phyloP scores from a whole-genome alignment of 2,329 filamentous ascomycete species.

The Ophiostoma novo-ulmi region DNA sequence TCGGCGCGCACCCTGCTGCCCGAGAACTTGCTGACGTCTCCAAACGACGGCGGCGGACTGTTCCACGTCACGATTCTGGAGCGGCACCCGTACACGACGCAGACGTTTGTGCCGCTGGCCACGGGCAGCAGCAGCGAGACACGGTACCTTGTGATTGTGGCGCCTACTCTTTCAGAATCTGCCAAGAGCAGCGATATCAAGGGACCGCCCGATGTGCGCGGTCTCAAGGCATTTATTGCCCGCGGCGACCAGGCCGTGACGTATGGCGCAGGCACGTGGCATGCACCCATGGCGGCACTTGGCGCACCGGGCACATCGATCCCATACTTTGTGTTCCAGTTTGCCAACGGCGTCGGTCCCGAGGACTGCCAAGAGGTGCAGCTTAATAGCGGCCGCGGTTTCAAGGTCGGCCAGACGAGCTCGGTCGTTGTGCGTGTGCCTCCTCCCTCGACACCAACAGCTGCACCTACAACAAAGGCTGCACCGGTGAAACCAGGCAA shows the following conservation, averaged over 20 bases:
- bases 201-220: conserved; percentile 62
- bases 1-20: conserved; percentile 49
- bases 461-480: neutral
- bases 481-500: conserved; percentile 3
- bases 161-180: conserved; percentile 53
- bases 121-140: conserved; percentile 36
- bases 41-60: conserved; percentile 29
- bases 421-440: conserved; percentile 21
- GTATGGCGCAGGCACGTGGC: conserved; percentile 88
- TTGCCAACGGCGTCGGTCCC: conserved; percentile 69
- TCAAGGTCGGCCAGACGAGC: conserved; percentile 14
- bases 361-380: conserved; percentile 87
- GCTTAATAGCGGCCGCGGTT: conserved; percentile 29
- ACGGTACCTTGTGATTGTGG: conserved; percentile 80
- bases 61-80: conserved; percentile 75
- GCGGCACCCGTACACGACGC: conserved; percentile 87
- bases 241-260: conserved; percentile 77
- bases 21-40: neutral
- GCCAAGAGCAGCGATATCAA: neutral
- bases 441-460: neutral
- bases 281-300: conserved; percentile 91
- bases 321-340: conserved; percentile 87
- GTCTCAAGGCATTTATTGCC: conserved; percentile 72
- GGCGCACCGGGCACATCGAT: conserved; percentile 55
- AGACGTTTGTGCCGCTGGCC: conserved; percentile 80